These are phyloP conservation scores for Oehlia diaphana DNA, from an alignment of 192 early-diverging fungal genomes.

Conservation along the genomic window DNA sequence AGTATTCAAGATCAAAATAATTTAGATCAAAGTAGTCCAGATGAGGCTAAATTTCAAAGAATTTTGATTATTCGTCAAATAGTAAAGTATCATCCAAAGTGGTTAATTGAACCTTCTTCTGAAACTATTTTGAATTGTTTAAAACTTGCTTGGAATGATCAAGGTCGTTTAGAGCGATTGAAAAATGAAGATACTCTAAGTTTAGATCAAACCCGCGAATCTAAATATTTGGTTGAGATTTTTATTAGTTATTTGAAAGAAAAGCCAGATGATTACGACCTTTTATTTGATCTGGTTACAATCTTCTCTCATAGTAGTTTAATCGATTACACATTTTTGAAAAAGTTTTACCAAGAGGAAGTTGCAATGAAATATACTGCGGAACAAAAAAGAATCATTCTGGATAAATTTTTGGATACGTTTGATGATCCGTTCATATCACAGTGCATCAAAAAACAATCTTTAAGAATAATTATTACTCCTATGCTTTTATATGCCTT, in stretches of 20 bases:
- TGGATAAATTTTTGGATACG: slow-evolving; percentile 77
- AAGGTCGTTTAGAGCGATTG: slow-evolving; percentile 44
- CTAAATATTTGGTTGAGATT: slow-evolving; percentile 66
- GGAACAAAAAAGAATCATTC: slow-evolving; percentile 63
- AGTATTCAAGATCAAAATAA: slow-evolving; percentile 34
- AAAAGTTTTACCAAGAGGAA: slow-evolving; percentile 71
- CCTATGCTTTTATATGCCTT: slow-evolving; percentile 80
- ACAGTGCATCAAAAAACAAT: slow-evolving; percentile 66
- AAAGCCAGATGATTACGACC: slow-evolving; percentile 63
- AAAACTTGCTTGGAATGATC: slow-evolving; percentile 46
- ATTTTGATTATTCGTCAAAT: slow-evolving; percentile 61
- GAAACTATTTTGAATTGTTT: slow-evolving; percentile 55
- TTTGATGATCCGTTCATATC: slow-evolving; percentile 60
- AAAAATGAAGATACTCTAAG: slow-evolving; percentile 49
- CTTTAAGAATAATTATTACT: slow-evolving; percentile 80
- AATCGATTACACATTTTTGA: slow-evolving; percentile 62
- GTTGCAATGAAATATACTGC: slow-evolving; percentile 57
- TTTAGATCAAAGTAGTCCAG: slow-evolving; percentile 34
- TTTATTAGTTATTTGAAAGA: slow-evolving; percentile 66
- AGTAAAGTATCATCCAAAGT: slow-evolving; percentile 50
- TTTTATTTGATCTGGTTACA: slow-evolving; percentile 75
- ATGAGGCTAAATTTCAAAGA: slow-evolving; percentile 53
- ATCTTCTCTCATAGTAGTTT: slow-evolving; percentile 69
- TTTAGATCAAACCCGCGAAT: slow-evolving; percentile 46
- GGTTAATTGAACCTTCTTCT: slow-evolving; percentile 38